phyloP scores from a whole-genome alignment of 371 early-diverging fungal species.

The Mortierella sp. region DNA sequence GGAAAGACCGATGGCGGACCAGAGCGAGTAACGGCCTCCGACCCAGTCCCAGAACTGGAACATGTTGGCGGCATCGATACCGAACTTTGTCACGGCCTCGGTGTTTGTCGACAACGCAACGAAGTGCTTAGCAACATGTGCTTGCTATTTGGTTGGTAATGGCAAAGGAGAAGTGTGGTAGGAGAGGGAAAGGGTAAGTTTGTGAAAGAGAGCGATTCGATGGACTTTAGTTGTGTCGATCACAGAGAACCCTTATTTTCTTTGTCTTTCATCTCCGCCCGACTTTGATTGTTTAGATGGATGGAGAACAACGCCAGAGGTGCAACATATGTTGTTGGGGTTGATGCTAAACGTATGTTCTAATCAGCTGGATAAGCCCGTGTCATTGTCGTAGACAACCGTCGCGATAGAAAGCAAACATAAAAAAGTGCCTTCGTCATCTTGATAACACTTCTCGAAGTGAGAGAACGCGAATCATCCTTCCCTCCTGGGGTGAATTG shows the following conservation, averaged over 20 bases:
- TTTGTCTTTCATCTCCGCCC: not conserved
- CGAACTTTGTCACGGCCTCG: conserved; percentile 91
- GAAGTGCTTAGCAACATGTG: conserved; percentile 98
- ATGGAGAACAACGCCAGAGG: not conserved
- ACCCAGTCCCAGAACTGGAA: conserved; percentile 99
- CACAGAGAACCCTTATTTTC: not conserved
- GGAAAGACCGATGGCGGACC: conserved; percentile 99
- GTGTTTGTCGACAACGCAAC: conserved; percentile 98
- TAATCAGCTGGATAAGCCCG: not conserved
- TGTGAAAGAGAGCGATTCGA: not conserved
- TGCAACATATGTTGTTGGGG: conserved; percentile 5
- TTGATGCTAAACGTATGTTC: not conserved
- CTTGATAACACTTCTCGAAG: too few species aligned
- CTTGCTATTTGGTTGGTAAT: conserved; percentile 52
- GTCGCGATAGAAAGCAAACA: too few species aligned
- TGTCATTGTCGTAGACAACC: not conserved
- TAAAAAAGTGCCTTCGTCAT: not conserved
- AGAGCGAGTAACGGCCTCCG: conserved; percentile 99
- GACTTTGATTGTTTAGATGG: not conserved
- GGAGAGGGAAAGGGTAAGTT: too few species aligned
- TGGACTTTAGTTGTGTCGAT: not conserved
- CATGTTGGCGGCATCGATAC: conserved; percentile 95
- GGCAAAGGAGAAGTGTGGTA: too few species aligned
- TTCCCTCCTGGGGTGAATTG: not conserved
- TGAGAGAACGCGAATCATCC: not conserved